Evolutionary conservation across 345 rosid species (phyloP).

Genomic region (Gossypium arboreum): DNA sequence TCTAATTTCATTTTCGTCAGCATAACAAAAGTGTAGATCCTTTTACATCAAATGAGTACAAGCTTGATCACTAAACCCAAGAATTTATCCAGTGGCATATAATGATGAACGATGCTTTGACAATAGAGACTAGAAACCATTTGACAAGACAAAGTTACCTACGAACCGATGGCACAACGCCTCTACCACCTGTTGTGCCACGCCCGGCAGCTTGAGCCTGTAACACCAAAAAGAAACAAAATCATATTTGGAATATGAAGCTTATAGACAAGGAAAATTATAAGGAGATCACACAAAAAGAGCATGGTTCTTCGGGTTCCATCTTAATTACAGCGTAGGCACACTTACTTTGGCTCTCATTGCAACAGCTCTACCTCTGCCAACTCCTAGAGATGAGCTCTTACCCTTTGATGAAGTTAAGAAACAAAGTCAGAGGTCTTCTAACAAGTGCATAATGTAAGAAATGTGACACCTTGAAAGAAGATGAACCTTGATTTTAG

Average conservation of each 20-base stretch:
- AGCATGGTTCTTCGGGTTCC: neutral
- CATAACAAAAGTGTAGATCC: neutral
- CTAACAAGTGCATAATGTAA: neutral
- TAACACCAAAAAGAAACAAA: neutral
- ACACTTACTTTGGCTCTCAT: constrained; percentile 84
- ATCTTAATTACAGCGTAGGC: neutral
- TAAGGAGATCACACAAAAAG: neutral
- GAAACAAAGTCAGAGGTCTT: constrained; percentile 4
- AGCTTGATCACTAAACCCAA: neutral
- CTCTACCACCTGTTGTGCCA: constrained; percentile 69
- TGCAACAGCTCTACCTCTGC: constrained; percentile 86
- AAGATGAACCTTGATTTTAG: constrained; percentile 62
- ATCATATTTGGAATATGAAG: neutral
- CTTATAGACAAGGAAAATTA: neutral
- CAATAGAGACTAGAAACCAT: neutral
- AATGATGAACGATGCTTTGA: neutral
- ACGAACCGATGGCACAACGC: constrained; percentile 66
- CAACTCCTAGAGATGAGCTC: constrained; percentile 86
- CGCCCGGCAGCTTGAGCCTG: constrained; percentile 83
- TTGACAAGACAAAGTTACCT: constrained; percentile 32
- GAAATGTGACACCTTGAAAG: neutral
- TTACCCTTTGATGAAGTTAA: constrained; percentile 60
- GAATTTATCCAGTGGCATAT: constrained; percentile 7
- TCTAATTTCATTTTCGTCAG: neutral
- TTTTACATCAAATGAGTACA: constrained; percentile 3